These are phyloP conservation scores for Copromyces sp. DNA, from an alignment of 495 filamentous ascomycete species.

Conservation along the genomic window DNA sequence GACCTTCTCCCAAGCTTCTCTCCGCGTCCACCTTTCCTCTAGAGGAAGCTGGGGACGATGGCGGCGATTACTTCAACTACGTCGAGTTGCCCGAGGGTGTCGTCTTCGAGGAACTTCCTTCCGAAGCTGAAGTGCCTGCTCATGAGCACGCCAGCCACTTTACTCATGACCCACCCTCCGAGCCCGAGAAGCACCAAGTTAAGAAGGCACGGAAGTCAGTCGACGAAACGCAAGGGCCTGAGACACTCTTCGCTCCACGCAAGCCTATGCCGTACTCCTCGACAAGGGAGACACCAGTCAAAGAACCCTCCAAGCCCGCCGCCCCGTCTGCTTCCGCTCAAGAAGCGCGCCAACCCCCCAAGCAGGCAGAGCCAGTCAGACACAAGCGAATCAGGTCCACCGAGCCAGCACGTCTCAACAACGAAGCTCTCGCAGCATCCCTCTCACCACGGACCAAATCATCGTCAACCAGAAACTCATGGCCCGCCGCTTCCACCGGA, in stretches of 20 bases:
- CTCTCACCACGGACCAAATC: neutral
- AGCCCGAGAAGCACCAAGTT: conserved; percentile 14
- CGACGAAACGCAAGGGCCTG: neutral
- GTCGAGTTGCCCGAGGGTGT: neutral
- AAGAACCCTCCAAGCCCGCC: neutral
- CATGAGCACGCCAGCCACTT: conserved; percentile 18
- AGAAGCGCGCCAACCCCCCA: neutral
- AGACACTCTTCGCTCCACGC: neutral
- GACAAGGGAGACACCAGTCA: neutral
- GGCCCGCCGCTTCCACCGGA: neutral
- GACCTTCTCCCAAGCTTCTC: conserved; percentile 19
- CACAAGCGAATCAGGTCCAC: conserved; percentile 3
- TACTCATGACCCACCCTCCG: conserved; percentile 30
- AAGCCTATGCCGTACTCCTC: neutral
- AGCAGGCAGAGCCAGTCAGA: neutral
- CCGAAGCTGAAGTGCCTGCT: neutral
- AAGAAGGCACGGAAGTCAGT: neutral
- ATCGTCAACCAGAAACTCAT: neutral
- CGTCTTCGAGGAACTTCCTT: conserved; percentile 8
- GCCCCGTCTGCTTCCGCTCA: neutral
- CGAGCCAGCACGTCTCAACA: neutral
- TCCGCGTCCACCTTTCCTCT: neutral
- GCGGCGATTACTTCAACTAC: neutral
- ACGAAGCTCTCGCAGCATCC: neutral
- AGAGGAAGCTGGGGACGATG: conserved; percentile 9